Evolutionary conservation across 148 eudicot genomes (phyloP), one percentile per base, ranked within the genome.

Genomic region (Fagopyrum tataricum): DNA sequence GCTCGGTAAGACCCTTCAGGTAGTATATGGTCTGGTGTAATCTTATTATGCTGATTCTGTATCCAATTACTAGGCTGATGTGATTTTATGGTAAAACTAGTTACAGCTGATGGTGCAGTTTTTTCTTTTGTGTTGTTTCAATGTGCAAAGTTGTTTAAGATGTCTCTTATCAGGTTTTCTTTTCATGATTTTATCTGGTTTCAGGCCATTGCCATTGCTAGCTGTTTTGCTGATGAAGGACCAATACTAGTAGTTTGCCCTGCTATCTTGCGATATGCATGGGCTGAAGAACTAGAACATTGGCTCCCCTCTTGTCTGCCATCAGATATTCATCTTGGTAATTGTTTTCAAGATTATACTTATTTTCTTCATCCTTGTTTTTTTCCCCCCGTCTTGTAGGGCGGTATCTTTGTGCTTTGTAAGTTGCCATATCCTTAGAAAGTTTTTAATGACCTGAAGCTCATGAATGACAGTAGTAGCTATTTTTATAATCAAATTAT

Each of bases 1-100:
- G 41, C 94, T 96, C 52, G 99, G 99, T 31, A 96, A 96, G 76
- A 96, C 99, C 70, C 89, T 96, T 75, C 99, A 96, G 99, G 99
- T 92, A 81, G 61, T 64, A 9, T 64, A 5, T 64, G 69, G 43
- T 39, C 44, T 37, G 43, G 43, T 15, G 43, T 43, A 26, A 61
- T 61, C 67, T 64, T 31, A 5, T 64, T 64, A 15, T 4, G 26
- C 13, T 31, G 43, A 39, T 6, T 4, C 17, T 64, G 43, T 64
- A 37, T 64, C 41, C 42, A 64, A 31, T 37, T 14, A 31, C 40
- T 59, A 59, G 66, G 66, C 39, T 31, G 37, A 15, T 64, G 42
- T 12, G 20, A 14, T 64, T 64, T 13, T 64, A 39, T 15, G 43
- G 44, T 31, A 11, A 64, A 64, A 64, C 69, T 14, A 26, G 62